Percentiles rank a stretch among this genome's conserved stretches.
phyloP scores from a whole-genome alignment of 1,284 basidiomycete genomes.

The Taiwanofungus camphoratus region DNA sequence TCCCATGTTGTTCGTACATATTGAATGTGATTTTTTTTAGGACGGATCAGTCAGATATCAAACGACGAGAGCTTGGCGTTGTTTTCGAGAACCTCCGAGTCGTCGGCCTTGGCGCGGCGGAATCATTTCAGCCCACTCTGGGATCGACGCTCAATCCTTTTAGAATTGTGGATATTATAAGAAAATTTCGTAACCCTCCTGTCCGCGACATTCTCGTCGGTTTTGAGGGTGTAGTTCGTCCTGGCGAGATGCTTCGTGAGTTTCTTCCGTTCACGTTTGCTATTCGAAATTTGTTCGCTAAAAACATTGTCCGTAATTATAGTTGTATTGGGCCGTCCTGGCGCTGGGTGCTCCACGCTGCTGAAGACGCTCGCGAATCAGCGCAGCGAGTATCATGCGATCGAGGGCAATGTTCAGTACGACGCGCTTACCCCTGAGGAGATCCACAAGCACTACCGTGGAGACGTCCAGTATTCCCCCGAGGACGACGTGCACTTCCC shows the following conservation, averaged over 20 bases:
- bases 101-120: constrained; percentile 30
- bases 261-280: constrained; percentile 4
- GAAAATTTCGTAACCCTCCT: constrained; percentile 31
- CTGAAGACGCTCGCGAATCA: constrained; percentile 71
- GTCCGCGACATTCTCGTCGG: constrained; percentile 40
- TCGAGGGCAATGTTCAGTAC: constrained; percentile 62
- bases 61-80: constrained; percentile 38
- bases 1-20: not conserved
- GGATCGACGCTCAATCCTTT: constrained; percentile 37
- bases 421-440: constrained; percentile 54
- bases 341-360: constrained; percentile 69
- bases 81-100: constrained; percentile 39
- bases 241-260: constrained; percentile 59
- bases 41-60: constrained; percentile 33
- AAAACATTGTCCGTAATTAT: not conserved
- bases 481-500: constrained; percentile 77
- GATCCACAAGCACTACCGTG: constrained; percentile 50
- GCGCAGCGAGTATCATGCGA: constrained; percentile 50
- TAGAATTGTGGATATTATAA: constrained; percentile 22
- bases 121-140: constrained; percentile 35
- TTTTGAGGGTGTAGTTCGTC: constrained; percentile 47
- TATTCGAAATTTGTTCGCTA: not conserved
- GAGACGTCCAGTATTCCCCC: constrained; percentile 63
- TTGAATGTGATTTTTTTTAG: constrained; percentile 24
- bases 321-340: constrained; percentile 62